Conservation (phyloP, 805 yeast species). For the Metschnikowia rubicola region DNA sequence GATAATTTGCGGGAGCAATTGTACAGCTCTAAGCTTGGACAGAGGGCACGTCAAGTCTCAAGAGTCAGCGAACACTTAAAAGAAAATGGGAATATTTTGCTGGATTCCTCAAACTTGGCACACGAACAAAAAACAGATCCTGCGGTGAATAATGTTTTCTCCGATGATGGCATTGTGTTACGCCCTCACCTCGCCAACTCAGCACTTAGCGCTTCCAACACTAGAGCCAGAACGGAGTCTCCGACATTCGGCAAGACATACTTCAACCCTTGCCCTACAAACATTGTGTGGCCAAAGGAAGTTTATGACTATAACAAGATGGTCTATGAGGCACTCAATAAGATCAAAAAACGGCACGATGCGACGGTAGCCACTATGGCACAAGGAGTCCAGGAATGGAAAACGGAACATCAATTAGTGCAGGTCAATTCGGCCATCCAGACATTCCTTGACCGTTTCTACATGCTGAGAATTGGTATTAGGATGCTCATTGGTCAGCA, state of each 20-base stretch:
- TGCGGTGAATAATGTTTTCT: conserved; percentile 38
- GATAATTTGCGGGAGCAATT: conserved; percentile 39
- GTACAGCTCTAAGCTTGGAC: conserved; percentile 6
- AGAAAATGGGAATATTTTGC: neutral
- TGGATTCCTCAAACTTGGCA: conserved; percentile 26
- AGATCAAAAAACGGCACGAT: conserved; percentile 81
- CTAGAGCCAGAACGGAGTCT: conserved; percentile 18
- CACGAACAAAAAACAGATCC: conserved; percentile 30
- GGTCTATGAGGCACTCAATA: conserved; percentile 63
- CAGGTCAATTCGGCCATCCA: conserved; percentile 71
- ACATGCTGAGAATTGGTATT: conserved; percentile 88
- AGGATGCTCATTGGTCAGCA: conserved; percentile 95
- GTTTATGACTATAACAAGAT: conserved; percentile 65
- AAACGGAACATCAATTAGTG: conserved; percentile 45
- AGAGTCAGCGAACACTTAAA: conserved; percentile 6
- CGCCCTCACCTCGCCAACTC: conserved; percentile 20
- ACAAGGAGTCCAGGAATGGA: conserved; percentile 91
- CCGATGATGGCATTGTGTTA: conserved; percentile 52
- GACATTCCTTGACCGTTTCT: conserved; percentile 77
- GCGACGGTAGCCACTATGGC: conserved; percentile 92
- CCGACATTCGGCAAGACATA: conserved; percentile 43
- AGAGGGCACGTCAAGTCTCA: neutral
- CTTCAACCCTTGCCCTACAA: conserved; percentile 54
- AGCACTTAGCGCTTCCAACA: conserved; percentile 7
- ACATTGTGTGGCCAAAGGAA: conserved; percentile 67